Evolutionary conservation across 2,329 filamentous ascomycete species (phyloP), one percentile per base, ranked within the genome.

Genomic region (Penicillium sp.): DNA sequence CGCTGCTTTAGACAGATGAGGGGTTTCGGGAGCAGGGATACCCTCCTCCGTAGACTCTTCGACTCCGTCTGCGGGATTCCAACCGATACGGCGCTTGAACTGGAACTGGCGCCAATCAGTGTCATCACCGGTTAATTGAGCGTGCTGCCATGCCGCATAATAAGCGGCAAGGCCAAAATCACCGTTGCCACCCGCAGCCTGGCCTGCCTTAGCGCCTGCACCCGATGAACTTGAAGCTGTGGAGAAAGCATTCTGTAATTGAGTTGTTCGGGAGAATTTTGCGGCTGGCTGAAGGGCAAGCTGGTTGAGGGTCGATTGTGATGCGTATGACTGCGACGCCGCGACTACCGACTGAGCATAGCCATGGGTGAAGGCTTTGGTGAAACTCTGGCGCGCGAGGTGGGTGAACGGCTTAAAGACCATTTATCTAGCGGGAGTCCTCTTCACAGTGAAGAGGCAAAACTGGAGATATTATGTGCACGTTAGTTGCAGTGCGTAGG

Each of bases 261-360:
- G 83, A 53, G 87, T 70, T 52, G 71, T 73, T 40, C 76, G 72
- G 46, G 73, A 73, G 63, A 77, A 75, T 62, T 78, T 76, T 54
- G 71, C 72, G 49, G 71, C 71, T 47, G 75, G 70, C 47, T 76
- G 73, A 49, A 69, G 72, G 50, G 74, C 69, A 62, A 83, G 73
- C 37, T 77, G 72, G 54, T 76, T 77, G 49, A 82, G 72, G 48
- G 77, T 78, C 59, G 78, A 77, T 54, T 80, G 76, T 37, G 89
- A 67, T 75, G 83, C 79, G 84, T 89, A 80, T 78, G 86, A 84
- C 80, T 95, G 90, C 56, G 89, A 89, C 64, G 90, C 91, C 66
- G 93, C 93, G 74, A 98, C 90, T 74, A 97, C 86, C 55, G 90
- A 95, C 72, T 97, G 91, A 63, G 90, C 90, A 81, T 96, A 97